Conservation (phyloP, 306 rosid species). For the Styphnolobium japonicum region DNA sequence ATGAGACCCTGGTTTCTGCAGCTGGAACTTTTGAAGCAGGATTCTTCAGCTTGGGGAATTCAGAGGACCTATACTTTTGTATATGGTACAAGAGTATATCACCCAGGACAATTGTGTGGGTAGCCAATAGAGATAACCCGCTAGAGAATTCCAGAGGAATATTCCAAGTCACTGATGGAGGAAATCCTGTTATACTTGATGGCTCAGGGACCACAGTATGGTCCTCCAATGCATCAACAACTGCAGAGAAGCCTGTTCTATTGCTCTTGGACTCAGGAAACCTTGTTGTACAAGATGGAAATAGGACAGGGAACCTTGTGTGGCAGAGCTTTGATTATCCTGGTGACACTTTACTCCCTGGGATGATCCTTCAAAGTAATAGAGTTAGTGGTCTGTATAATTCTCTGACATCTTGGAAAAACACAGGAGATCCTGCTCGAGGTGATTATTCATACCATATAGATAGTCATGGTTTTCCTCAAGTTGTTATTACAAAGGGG, state of each 20-base stretch:
- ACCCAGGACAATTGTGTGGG: conserved; percentile 32
- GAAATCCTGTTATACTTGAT: conserved; percentile 24
- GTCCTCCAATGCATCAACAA: conserved; percentile 24
- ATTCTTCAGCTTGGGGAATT: conserved; percentile 16
- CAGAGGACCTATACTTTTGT: conserved; percentile 23
- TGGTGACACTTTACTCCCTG: conserved; percentile 17
- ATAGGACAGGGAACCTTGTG: background rate
- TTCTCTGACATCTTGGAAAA: conserved; percentile 7
- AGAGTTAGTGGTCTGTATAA: background rate
- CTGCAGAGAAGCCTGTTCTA: background rate
- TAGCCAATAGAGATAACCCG: conserved; percentile 23
- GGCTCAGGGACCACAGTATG: conserved; percentile 12
- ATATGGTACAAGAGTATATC: conserved; percentile 22
- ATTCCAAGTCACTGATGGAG: conserved; percentile 11
- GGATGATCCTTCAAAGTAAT: conserved; percentile 15
- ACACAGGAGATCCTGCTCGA: background rate
- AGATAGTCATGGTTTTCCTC: conserved; percentile 25
- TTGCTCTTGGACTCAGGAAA: conserved; percentile 30
- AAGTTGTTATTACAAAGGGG: background rate
- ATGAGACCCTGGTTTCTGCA: conserved; percentile 24
- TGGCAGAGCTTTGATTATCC: conserved; percentile 46
- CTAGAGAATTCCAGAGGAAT: background rate
- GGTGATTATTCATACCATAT: conserved; percentile 20
- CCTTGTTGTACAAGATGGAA: conserved; percentile 9
- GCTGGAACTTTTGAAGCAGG: conserved; percentile 27